Conservation (phyloP, 225 moss, liverwort and hornwort species). For the Straminergon stramineum region DNA sequence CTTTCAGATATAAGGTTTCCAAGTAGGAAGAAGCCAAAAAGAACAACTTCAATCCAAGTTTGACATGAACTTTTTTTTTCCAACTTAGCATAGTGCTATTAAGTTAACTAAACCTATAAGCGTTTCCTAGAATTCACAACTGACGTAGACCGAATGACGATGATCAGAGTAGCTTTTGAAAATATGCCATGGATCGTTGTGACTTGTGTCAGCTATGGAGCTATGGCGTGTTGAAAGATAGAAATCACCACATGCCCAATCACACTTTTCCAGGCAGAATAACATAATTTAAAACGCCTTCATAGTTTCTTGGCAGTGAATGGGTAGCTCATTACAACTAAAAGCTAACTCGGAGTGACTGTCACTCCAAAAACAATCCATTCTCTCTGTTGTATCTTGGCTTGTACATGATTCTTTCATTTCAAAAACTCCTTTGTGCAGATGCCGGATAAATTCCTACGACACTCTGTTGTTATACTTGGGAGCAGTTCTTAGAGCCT, state of each 20-base stretch:
- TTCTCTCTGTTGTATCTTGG: background rate
- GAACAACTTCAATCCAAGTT: background rate
- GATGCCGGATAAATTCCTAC: background rate
- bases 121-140: background rate
- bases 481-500: conserved; percentile 35
- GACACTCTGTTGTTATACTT: background rate
- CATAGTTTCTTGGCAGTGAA: background rate
- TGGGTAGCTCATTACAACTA: background rate
- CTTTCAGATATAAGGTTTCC: background rate
- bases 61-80: background rate
- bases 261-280: background rate
- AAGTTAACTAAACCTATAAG: background rate
- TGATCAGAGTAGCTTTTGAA: background rate
- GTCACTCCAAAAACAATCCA: background rate
- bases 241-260: background rate
- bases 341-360: background rate
- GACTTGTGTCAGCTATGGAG: background rate
- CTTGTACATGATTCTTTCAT: background rate
- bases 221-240: background rate
- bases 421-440: background rate
- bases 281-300: background rate
- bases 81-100: background rate
- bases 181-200: background rate
- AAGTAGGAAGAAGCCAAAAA: background rate
- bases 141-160: background rate